phyloP scores from a whole-genome alignment of 129 eudicot species.

The Flaveria linearis region DNA sequence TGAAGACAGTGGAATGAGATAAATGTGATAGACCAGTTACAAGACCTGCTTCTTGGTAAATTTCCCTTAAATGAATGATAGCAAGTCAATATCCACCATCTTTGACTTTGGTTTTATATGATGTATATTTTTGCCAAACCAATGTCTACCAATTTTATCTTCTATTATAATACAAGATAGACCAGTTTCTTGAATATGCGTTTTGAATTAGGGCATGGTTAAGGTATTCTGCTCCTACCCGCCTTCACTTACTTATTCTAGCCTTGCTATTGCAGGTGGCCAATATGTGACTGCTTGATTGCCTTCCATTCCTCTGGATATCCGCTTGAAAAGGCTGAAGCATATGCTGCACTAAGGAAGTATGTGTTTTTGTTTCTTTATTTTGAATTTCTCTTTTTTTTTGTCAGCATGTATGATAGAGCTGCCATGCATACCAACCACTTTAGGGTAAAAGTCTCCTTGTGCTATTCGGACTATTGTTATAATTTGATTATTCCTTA shows the following conservation, averaged over 20 bases:
- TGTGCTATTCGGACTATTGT: constrained; percentile 7
- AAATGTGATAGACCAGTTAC: neutral
- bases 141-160: neutral
- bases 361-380: constrained; percentile 37
- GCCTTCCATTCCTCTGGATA: constrained; percentile 92
- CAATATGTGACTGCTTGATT: constrained; percentile 86
- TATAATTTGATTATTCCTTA: neutral
- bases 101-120: constrained; percentile 7
- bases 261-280: constrained; percentile 70
- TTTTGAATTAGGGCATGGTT: neutral
- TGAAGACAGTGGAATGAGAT: neutral
- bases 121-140: constrained; percentile 1
- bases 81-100: constrained; percentile 14
- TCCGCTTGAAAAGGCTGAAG: constrained; percentile 90
- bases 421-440: neutral
- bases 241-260: neutral
- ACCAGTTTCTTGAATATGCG: neutral
- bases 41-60: too few relatives aligned
- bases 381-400: neutral
- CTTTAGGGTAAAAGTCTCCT: constrained; percentile 5
- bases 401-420: constrained; percentile 25
- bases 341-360: constrained; percentile 85
- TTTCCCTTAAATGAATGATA: neutral
- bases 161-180: neutral
- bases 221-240: neutral